A percentile compares a stretch with the other conserved stretches of the same genome.
Evolutionary conservation across 495 filamentous ascomycete species (phyloP).

Genomic region (Penicillium cinerascens): DNA sequence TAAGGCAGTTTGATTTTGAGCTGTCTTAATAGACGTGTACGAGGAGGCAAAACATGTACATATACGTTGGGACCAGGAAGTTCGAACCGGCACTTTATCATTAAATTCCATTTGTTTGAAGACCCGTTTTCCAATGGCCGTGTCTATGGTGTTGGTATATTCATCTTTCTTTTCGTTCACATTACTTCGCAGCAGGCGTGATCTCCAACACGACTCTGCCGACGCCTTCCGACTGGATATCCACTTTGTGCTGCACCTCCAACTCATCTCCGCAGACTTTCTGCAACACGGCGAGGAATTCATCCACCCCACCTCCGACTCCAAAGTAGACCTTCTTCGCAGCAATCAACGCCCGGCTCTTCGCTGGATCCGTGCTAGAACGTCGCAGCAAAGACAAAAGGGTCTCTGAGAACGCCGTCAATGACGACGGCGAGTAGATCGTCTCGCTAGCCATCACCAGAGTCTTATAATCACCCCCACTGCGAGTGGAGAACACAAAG

Average conservation of each 20-base stretch:
- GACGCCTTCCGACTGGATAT: constrained; percentile 51
- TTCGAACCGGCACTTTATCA: constrained; percentile 27
- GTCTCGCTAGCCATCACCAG: constrained; percentile 87
- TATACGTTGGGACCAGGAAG: constrained; percentile 33
- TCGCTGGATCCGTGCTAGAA: constrained; percentile 38
- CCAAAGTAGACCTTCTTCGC: constrained; percentile 97
- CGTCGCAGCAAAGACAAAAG: constrained; percentile 60
- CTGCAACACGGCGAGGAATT: constrained; percentile 66
- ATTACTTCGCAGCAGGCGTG: constrained; percentile 3
- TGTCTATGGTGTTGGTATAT: neutral
- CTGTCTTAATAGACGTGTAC: constrained; percentile 29
- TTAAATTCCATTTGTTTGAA: constrained; percentile 29
- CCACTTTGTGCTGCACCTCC: constrained; percentile 59
- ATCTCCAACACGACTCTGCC: constrained; percentile 47
- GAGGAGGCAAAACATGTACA: constrained; percentile 38
- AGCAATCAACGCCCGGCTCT: constrained; percentile 68
- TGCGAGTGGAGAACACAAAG: constrained; percentile 39
- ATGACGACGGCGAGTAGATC: constrained; percentile 81
- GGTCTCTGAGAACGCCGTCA: constrained; percentile 69
- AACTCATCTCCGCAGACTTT: constrained; percentile 53
- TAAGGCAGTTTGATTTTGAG: constrained; percentile 25
- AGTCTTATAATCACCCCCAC: constrained; percentile 17
- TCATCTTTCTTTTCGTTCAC: neutral
- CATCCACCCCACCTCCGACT: constrained; percentile 88
- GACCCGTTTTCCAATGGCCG: neutral